Percentiles rank a stretch among this genome's conserved stretches.
Conservation (phyloP, 2,329 filamentous ascomycete genomes). For the Karstenula rhodostoma region DNA sequence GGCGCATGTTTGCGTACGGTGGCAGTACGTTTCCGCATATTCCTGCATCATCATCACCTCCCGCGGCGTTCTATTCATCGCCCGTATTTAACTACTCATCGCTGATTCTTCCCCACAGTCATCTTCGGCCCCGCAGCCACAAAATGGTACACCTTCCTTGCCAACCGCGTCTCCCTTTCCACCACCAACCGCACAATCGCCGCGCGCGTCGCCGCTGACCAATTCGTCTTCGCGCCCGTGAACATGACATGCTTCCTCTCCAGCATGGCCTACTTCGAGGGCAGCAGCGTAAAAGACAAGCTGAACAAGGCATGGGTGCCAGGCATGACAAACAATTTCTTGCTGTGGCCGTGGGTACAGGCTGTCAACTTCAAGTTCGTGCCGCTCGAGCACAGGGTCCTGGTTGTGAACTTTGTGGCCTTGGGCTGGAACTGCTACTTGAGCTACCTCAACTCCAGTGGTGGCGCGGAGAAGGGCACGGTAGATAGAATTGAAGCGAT, state of each 20-base stretch:
- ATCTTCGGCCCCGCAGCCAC: conserved; percentile 90
- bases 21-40: conserved; percentile 65
- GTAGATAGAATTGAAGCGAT: conserved; percentile 15
- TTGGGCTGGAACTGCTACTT: conserved; percentile 61
- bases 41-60: conserved; percentile 1
- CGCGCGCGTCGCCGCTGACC: conserved; percentile 79
- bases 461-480: conserved; percentile 25
- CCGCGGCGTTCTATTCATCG: not conserved
- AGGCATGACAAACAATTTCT: conserved; percentile 82
- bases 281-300: conserved; percentile 70
- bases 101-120: conserved; percentile 53
- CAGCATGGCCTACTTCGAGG: conserved; percentile 85
- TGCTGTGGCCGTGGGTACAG: conserved; percentile 88
- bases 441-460: conserved; percentile 47
- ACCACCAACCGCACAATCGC: conserved; percentile 73
- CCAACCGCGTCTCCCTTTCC: conserved; percentile 71
- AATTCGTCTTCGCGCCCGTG: conserved; percentile 82
- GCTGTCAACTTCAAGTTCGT: conserved; percentile 86
- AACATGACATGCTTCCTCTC: conserved; percentile 82
- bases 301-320: conserved; percentile 73
- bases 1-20: conserved; percentile 82
- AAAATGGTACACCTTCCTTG: conserved; percentile 84
- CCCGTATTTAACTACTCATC: not conserved
- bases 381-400: conserved; percentile 80
- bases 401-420: conserved; percentile 85